These are phyloP conservation scores for Kalmusia sp. DNA, from an alignment of 2,329 filamentous ascomycete genomes.

Conservation along the genomic window DNA sequence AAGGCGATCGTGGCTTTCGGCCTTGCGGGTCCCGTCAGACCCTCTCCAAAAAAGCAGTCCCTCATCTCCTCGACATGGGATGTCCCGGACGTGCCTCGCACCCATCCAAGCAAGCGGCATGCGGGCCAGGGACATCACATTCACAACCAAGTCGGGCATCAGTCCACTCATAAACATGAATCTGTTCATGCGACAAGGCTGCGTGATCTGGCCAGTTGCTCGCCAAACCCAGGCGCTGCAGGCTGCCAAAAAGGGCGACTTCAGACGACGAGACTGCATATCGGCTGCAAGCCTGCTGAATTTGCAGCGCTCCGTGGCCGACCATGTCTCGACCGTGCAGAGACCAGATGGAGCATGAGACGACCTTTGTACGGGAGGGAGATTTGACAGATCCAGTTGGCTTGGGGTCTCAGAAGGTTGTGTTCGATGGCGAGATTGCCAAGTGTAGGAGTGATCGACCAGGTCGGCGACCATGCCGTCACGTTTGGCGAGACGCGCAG, in stretches of 20 bases:
- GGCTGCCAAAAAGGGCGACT: background rate
- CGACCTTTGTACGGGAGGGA: background rate
- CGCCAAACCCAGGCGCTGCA: background rate
- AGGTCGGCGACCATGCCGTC: background rate
- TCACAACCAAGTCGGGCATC: background rate
- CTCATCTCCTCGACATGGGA: background rate
- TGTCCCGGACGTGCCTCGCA: background rate
- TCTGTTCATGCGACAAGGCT: background rate
- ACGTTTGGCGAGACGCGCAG: background rate
- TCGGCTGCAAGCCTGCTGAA: background rate
- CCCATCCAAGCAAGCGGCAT: background rate
- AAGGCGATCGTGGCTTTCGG: background rate
- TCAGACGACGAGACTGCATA: background rate
- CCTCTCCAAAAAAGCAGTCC: constrained; percentile 1
- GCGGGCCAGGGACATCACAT: background rate
- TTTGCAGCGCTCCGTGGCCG: background rate
- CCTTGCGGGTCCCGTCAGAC: background rate
- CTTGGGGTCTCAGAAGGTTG: background rate
- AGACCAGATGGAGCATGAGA: no score
- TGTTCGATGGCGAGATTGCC: background rate
- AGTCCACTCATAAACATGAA: background rate
- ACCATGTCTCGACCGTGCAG: constrained; percentile 1
- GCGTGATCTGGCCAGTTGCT: background rate
- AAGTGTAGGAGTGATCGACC: background rate
- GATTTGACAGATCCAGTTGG: constrained; percentile 2